Percentiles rank a stretch among this genome's conserved stretches.
Conservation (phyloP, 176 grass and related monocot species). For the Zoysia japonica region DNA sequence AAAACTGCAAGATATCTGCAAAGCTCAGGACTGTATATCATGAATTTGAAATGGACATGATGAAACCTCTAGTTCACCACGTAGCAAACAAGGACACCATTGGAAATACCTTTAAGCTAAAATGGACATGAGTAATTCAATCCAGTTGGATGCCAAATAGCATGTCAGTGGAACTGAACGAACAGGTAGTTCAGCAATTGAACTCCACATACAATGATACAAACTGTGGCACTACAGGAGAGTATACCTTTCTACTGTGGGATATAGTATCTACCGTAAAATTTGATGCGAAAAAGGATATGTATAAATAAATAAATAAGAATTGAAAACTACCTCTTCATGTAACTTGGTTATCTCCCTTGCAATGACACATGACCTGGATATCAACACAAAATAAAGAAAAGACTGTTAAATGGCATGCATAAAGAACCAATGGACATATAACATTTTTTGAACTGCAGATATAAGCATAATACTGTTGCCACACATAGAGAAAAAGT, state of each 20-base stretch:
- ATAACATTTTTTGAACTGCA: background rate
- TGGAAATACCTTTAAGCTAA: background rate
- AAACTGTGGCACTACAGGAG: background rate
- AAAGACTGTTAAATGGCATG: constrained; percentile 32
- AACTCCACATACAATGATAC: background rate
- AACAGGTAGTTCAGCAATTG: background rate
- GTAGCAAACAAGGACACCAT: background rate
- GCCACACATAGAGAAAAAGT: background rate
- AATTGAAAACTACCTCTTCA: constrained; percentile 73
- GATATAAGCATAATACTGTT: background rate
- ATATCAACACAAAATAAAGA: constrained; percentile 35
- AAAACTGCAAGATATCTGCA: constrained; percentile 64
- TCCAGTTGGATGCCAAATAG: background rate
- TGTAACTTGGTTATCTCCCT: constrained; percentile 99
- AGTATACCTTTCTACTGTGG: background rate
- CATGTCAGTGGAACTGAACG: background rate
- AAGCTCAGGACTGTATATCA: constrained; percentile 9
- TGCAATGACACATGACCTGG: constrained; percentile 91
- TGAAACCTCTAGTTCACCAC: background rate
- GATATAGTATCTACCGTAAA: background rate
- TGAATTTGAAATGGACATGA: constrained; percentile 14
- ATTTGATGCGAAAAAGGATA: background rate
- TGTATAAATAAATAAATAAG: constrained; percentile 29
- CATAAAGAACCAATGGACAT: constrained; percentile 14
- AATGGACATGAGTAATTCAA: background rate